Conservation (phyloP, 805 yeast species). For the Nakazawaea laoshanensis region DNA sequence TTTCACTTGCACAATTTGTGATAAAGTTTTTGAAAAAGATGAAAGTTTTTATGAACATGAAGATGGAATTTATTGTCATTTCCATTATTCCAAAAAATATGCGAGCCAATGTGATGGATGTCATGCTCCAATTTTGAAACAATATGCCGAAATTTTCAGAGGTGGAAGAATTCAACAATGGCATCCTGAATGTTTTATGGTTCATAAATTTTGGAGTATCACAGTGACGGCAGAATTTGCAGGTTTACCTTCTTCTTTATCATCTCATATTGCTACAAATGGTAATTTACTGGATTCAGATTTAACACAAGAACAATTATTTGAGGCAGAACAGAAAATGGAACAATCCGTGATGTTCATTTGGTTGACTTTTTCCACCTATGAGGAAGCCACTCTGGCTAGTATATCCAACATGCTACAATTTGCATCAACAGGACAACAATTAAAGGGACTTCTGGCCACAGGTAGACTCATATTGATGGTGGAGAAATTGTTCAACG, state of each 20-base stretch:
- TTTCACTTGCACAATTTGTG: constrained; percentile 84
- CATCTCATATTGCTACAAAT: constrained; percentile 6
- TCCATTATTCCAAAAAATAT: constrained; percentile 77
- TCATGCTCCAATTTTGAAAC: constrained; percentile 81
- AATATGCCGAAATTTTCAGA: constrained; percentile 84
- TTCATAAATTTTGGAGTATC: constrained; percentile 94
- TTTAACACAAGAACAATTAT: constrained; percentile 38
- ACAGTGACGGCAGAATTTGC: constrained; percentile 56
- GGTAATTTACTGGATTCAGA: constrained; percentile 20
- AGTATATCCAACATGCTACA: constrained; percentile 89
- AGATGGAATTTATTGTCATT: constrained; percentile 79
- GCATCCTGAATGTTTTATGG: constrained; percentile 99
- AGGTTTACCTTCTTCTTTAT: constrained; percentile 25
- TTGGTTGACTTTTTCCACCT: constrained; percentile 83
- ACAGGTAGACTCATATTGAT: constrained; percentile 67
- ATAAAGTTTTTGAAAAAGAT: constrained; percentile 78
- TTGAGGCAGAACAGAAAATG: constrained; percentile 54
- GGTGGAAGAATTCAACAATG: constrained; percentile 93
- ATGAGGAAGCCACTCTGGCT: constrained; percentile 85
- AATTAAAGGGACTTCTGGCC: constrained; percentile 54
- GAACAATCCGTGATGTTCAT: constrained; percentile 51
- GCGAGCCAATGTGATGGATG: constrained; percentile 95
- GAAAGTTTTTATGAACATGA: constrained; percentile 90
- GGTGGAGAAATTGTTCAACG: constrained; percentile 68
- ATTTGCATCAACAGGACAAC: constrained; percentile 68